phyloP scores from a whole-genome alignment of 257 asterid species.

The Jaltomata sinuosa region DNA sequence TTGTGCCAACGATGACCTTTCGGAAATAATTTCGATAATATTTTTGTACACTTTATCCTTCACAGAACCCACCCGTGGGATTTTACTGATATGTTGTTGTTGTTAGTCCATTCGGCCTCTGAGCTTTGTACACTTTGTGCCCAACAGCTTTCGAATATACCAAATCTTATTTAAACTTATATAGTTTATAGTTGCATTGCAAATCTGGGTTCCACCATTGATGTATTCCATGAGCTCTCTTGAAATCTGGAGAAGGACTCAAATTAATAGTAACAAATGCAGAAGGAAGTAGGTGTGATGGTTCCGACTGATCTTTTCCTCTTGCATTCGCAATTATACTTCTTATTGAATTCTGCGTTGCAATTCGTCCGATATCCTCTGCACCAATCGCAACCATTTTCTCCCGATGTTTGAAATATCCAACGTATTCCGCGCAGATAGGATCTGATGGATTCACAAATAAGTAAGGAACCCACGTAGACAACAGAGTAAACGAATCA shows the following conservation, averaged over 20 bases:
- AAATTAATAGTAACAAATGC: conserved; percentile 40
- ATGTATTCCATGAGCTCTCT: conserved; percentile 54
- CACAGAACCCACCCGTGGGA: too few relatives aligned
- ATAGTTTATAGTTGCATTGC: conserved; percentile 21
- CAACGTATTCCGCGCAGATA: conserved; percentile 51
- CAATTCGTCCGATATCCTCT: conserved; percentile 46
- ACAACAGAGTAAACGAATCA: conserved; percentile 27
- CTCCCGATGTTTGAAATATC: conserved; percentile 61
- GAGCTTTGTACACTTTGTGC: too few relatives aligned
- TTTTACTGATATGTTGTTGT: too few relatives aligned
- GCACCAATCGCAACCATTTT: conserved; percentile 46
- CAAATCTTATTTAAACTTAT: conserved; percentile 17
- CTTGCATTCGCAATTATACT: conserved; percentile 25
- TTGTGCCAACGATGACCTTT: too few relatives aligned
- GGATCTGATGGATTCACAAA: conserved; percentile 54
- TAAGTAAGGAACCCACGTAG: conserved; percentile 65
- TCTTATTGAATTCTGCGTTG: conserved; percentile 53
- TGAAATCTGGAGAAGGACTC: conserved; percentile 19
- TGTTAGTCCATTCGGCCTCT: too few relatives aligned
- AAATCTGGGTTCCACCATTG: conserved; percentile 69
- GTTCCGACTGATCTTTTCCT: conserved; percentile 38
- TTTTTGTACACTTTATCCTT: too few relatives aligned
- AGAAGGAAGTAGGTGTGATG: conserved; percentile 61
- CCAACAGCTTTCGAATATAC: too few relatives aligned
- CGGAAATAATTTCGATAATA: too few relatives aligned